Evolutionary conservation across 2,329 filamentous ascomycete genomes (phyloP), one percentile per base, ranked within the genome.

Genomic region (Thyridium curvatum): DNA sequence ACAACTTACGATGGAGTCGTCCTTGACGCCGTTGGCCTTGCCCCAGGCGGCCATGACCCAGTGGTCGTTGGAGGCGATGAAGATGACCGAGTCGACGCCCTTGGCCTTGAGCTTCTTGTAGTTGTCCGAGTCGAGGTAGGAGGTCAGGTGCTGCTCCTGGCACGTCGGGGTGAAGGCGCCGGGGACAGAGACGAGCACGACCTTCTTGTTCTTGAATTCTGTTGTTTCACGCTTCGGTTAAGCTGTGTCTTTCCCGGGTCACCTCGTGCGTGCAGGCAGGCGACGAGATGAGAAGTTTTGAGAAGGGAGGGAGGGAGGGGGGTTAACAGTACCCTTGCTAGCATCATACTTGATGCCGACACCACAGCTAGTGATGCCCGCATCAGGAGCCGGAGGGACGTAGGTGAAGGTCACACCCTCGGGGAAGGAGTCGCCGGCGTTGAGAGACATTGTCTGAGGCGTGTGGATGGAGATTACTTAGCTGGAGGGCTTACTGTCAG

Each of bases 1-100:
- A 34, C 18, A 38, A 60, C 72, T 51, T 51, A 77, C 72, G 48
- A 78, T 72, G 42, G 61, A 72, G 51, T 91, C 82, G 47, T 81
- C 79, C 56, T 77, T 82, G 56, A 91, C 72, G 38, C 74, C 73
- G 66, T 94, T 91, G 56, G 88, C 87, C 77, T 94, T 94, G 66
- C 80, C 84, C 86, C 86, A 93, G 39, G 85, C 87, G 53, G 79
- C 82, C 86, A 91, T 91, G 62, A 94, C 88, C 59, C 74, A 94
- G 47, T 82, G 71, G 65, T 94, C 89, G 66, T 94, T 94, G 71
- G 71, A 83, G 43, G 87, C 85, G 55, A 94, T 82, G 56, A 93
- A 79, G 50, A 87, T 77, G 54, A 94, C 78, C 46, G 84, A 64
- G 64, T 94, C 88, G 50, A 94, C 84, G 53, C 86, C 87, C 74